phyloP scores from a whole-genome alignment of 306 rosid species.

The Calophaca sinica region DNA sequence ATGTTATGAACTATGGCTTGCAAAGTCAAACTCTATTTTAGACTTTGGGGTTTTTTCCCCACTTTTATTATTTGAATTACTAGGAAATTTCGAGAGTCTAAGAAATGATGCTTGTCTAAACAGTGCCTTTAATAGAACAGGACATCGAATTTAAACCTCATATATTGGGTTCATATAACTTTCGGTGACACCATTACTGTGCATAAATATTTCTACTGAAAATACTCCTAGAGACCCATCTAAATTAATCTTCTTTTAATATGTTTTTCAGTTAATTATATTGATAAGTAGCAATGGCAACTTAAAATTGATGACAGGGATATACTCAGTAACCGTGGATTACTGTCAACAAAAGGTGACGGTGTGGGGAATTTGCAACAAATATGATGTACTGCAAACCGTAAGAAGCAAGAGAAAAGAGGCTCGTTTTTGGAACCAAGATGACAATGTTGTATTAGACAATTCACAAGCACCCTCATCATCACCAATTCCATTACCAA shows the following conservation, averaged over 20 bases:
- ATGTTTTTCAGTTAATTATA: neutral
- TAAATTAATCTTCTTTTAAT: neutral
- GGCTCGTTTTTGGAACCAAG: constrained; percentile 79
- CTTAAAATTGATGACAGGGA: constrained; percentile 58
- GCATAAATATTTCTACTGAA: constrained; percentile 28
- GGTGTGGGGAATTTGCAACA: constrained; percentile 97
- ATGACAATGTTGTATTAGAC: constrained; percentile 56
- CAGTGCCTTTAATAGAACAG: neutral
- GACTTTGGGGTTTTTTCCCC: neutral
- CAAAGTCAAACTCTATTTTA: neutral
- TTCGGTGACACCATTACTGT: constrained; percentile 38
- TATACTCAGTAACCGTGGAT: constrained; percentile 85
- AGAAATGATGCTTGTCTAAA: neutral
- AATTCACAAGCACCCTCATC: constrained; percentile 42
- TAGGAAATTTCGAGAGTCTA: constrained; percentile 8
- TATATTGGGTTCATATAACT: constrained; percentile 29
- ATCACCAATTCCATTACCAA: constrained; percentile 44
- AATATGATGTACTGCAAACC: constrained; percentile 69
- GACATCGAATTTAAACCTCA: constrained; percentile 25
- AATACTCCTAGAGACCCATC: neutral
- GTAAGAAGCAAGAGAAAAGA: constrained; percentile 78
- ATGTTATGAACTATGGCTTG: neutral
- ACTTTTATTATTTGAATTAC: neutral
- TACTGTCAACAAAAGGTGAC: constrained; percentile 77
- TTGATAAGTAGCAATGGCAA: neutral